Evolutionary conservation across 164 flowering plant species (phyloP).

Genomic region (Vitis cinerea): DNA sequence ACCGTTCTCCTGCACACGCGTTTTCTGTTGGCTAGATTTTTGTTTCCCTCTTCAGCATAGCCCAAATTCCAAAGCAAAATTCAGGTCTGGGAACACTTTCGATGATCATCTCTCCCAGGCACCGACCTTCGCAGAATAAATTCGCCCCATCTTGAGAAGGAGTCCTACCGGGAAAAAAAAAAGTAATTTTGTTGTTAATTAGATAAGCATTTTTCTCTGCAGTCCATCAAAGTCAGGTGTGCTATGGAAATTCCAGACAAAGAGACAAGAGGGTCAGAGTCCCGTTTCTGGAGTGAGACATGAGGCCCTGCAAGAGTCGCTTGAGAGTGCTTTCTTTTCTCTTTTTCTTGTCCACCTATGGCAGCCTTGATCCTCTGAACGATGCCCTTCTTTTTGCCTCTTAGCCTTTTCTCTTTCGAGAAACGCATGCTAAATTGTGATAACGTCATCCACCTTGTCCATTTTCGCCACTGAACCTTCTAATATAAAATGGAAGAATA

Average conservation of each 20-base stretch:
- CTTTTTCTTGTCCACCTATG: neutral
- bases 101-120: slow-evolving; percentile 1
- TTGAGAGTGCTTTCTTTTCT: slow-evolving; percentile 2
- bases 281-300: slow-evolving; percentile 20
- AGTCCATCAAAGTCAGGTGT: slow-evolving; percentile 22
- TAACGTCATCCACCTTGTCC: slow-evolving; percentile 17
- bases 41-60: no score
- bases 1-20: neutral
- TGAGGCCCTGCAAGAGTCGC: slow-evolving; percentile 1
- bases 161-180: no score
- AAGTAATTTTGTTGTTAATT: neutral
- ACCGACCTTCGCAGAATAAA: neutral
- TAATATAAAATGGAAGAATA: neutral
- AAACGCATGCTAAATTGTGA: slow-evolving; percentile 37
- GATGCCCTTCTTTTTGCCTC: slow-evolving; percentile 14
- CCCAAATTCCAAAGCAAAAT: neutral
- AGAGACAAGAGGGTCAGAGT: slow-evolving; percentile 41
- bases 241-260: slow-evolving; percentile 52
- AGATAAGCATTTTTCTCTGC: slow-evolving; percentile 8
- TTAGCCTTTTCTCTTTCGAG: slow-evolving; percentile 17
- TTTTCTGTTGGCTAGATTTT: no score
- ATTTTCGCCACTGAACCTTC: neutral
- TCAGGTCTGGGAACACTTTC: neutral
- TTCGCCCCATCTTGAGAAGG: slow-evolving; percentile 2
- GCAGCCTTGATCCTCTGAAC: slow-evolving; percentile 22